Conservation (phyloP, 148 eudicot species). For the Camellia lanceoleosa region DNA sequence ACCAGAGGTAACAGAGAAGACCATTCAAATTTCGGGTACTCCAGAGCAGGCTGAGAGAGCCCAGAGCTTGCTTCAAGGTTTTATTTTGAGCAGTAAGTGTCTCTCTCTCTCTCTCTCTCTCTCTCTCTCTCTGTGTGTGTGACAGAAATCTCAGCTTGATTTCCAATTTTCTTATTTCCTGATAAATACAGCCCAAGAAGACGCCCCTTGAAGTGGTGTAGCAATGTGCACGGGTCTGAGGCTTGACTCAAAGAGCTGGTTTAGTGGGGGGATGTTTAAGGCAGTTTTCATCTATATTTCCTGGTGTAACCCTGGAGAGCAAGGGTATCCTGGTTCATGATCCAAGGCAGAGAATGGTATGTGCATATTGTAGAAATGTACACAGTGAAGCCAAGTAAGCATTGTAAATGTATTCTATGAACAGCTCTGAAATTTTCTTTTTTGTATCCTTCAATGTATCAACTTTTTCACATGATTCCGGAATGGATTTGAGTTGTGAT, state of each 20-base stretch:
- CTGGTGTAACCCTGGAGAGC: background rate
- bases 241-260: background rate
- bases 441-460: background rate
- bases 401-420: background rate
- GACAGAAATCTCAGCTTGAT: background rate
- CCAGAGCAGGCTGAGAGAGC: slow-evolving; percentile 99
- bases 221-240: background rate
- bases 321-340: slow-evolving; percentile 1
- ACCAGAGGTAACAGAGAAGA: slow-evolving; percentile 62
- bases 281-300: background rate
- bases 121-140: too few relatives aligned
- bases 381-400: background rate
- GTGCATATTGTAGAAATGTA: background rate
- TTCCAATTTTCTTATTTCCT: background rate
- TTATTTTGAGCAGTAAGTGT: slow-evolving; percentile 88
- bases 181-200: slow-evolving; percentile 41
- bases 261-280: background rate
- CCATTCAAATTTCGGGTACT: slow-evolving; percentile 82
- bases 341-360: background rate
- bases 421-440: background rate
- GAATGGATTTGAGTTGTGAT: too few relatives aligned
- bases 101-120: slow-evolving; percentile 11
- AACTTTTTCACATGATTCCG: background rate
- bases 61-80: slow-evolving; percentile 96
- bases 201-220: slow-evolving; percentile 23